These are phyloP conservation scores for Stephania cephalantha DNA, from an alignment of 164 flowering plant genomes.

Conservation along the genomic window DNA sequence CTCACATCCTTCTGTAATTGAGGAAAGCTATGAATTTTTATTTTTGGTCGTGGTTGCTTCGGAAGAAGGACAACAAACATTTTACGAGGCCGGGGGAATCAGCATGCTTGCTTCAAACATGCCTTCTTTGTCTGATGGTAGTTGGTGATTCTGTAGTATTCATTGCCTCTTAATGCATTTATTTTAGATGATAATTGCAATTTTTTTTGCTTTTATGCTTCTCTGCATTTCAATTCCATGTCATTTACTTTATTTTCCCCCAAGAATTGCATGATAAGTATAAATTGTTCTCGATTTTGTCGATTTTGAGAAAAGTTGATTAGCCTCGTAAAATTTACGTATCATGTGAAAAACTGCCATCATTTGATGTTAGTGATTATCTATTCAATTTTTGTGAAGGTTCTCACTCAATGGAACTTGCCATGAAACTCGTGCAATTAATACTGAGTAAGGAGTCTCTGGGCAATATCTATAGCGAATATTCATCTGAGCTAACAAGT, in stretches of 20 bases:
- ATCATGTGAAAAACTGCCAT: neutral
- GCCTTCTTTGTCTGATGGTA: constrained; percentile 62
- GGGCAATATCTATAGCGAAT: constrained; percentile 30
- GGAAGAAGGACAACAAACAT: constrained; percentile 46
- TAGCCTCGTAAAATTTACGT: too few species aligned
- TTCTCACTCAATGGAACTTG: constrained; percentile 55
- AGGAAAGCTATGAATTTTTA: constrained; percentile 75
- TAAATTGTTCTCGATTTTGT: too few species aligned
- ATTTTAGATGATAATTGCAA: neutral
- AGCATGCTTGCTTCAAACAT: constrained; percentile 49
- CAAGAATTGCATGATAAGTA: too few species aligned
- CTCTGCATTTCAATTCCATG: neutral
- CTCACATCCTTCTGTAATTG: constrained; percentile 36
- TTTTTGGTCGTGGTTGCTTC: constrained; percentile 48
- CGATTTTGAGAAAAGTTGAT: too few species aligned
- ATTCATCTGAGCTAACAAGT: constrained; percentile 40
- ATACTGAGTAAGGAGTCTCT: constrained; percentile 44
- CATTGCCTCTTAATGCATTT: neutral
- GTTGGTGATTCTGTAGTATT: neutral
- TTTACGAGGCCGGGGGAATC: constrained; percentile 57
- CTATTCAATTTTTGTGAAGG: constrained; percentile 35
- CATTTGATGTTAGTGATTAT: neutral
- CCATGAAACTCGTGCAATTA: constrained; percentile 53
- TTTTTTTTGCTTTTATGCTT: neutral
- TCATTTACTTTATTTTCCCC: neutral